Evolutionary conservation across 768 basidiomycete species (phyloP).

Genomic region (Hysterangium stoloniferum): DNA sequence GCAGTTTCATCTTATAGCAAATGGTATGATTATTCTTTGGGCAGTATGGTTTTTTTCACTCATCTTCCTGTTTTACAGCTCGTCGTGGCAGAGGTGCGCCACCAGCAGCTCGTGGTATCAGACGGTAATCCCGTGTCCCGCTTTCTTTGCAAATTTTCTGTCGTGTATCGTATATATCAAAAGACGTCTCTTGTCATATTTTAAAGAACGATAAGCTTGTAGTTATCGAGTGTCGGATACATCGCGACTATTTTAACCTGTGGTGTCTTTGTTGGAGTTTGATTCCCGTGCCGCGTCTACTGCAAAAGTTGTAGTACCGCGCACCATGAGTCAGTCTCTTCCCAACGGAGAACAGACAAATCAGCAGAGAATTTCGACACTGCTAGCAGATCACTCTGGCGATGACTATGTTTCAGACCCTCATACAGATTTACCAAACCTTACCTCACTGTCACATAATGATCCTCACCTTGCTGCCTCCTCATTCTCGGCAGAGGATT

Average conservation of each 20-base stretch:
- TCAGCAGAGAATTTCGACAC: not conserved
- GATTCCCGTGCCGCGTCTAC: too few species aligned
- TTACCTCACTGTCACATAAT: slow-evolving; percentile 67
- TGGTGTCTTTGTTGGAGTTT: not conserved
- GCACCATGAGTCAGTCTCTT: not conserved
- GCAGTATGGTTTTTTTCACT: slow-evolving; percentile 1
- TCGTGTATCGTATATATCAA: slow-evolving; percentile 9
- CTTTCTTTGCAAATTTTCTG: not conserved
- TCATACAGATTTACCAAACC: slow-evolving; percentile 24
- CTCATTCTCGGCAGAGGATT: slow-evolving; percentile 74
- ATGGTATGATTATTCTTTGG: slow-evolving; percentile 43
- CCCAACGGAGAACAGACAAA: not conserved
- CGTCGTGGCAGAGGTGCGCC: slow-evolving; percentile 80
- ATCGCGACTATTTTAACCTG: too few species aligned
- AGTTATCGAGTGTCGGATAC: too few species aligned
- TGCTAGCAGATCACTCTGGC: slow-evolving; percentile 2
- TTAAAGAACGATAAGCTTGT: too few species aligned
- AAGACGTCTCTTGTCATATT: slow-evolving; percentile 1
- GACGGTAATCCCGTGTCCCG: slow-evolving; percentile 45
- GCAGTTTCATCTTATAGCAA: slow-evolving; percentile 43
- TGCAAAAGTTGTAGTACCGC: too few species aligned
- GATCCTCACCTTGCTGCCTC: slow-evolving; percentile 64
- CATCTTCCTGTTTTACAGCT: slow-evolving; percentile 36
- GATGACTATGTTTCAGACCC: not conserved
- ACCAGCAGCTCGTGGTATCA: slow-evolving; percentile 65